phyloP scores from a whole-genome alignment of 495 filamentous ascomycete species.

The Symbiotaphrina buchneri region DNA sequence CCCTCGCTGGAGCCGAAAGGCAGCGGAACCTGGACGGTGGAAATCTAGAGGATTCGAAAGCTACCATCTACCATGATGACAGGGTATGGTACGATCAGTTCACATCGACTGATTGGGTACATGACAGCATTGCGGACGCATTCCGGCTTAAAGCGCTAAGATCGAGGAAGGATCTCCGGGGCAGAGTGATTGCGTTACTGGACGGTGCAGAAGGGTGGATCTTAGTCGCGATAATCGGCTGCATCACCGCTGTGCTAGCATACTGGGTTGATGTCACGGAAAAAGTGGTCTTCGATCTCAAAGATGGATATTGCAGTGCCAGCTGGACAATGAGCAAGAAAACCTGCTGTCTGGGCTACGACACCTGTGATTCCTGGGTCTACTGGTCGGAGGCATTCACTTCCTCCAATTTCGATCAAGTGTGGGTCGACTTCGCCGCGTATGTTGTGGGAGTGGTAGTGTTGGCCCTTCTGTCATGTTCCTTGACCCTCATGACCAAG shows the following conservation, averaged over 20 bases:
- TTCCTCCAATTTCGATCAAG: conserved; percentile 24
- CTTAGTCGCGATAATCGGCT: conserved; percentile 74
- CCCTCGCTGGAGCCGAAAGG: conserved; percentile 4
- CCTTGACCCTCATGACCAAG: conserved; percentile 67
- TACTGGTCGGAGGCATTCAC: conserved; percentile 52
- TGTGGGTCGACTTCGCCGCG: conserved; percentile 49
- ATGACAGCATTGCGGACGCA: conserved; percentile 90
- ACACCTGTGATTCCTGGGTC: conserved; percentile 43
- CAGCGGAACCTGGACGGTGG: conserved; percentile 4
- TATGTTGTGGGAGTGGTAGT: conserved; percentile 48
- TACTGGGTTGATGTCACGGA: conserved; percentile 82
- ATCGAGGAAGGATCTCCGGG: conserved; percentile 62
- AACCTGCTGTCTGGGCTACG: conserved; percentile 48
- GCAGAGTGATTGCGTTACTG: conserved; percentile 50
- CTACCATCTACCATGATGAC: conserved; percentile 33
- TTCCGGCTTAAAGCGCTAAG: conserved; percentile 58
- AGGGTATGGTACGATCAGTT: conserved; percentile 98
- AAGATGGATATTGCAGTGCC: conserved; percentile 62
- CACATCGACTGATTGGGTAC: conserved; percentile 96
- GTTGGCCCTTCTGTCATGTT: conserved; percentile 55
- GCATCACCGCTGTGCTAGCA: conserved; percentile 63
- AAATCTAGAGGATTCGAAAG: conserved; percentile 7
- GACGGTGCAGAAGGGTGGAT: conserved; percentile 93
- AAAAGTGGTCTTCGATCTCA: conserved; percentile 65
- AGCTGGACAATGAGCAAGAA: conserved; percentile 52